phyloP scores from a whole-genome alignment of 345 rosid genomes.

The Gossypium anomalum region DNA sequence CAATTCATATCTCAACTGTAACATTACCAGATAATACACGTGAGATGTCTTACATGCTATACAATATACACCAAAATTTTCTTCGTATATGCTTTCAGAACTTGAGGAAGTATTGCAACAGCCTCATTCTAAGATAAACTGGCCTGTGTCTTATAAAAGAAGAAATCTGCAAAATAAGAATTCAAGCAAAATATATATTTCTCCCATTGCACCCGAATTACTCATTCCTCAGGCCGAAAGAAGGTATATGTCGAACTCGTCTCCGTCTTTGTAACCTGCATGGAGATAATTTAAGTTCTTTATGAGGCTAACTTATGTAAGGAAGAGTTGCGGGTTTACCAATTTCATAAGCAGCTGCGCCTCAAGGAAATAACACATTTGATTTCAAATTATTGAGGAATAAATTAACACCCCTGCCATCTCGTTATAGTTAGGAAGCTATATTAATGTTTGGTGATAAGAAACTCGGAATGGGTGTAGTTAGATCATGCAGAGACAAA shows the following conservation, averaged over 20 bases:
- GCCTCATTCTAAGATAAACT: not conserved
- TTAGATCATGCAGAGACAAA: not conserved
- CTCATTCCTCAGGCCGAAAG: slow-evolving; percentile 53
- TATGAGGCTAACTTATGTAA: not conserved
- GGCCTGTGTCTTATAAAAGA: not conserved
- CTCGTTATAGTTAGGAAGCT: not conserved
- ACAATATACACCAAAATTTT: not conserved
- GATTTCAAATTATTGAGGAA: not conserved
- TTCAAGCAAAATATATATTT: not conserved
- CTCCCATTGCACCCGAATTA: not conserved
- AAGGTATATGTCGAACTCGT: slow-evolving; percentile 55
- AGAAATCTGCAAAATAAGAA: not conserved
- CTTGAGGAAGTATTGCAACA: not conserved
- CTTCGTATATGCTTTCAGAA: not conserved
- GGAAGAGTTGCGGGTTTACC: not conserved
- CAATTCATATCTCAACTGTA: not conserved
- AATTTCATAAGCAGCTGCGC: not conserved
- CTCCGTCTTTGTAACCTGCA: slow-evolving; percentile 67
- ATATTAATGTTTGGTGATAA: not conserved
- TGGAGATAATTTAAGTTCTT: not conserved
- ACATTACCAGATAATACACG: not conserved
- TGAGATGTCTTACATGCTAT: not conserved
- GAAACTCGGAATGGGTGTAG: not conserved
- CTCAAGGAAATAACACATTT: slow-evolving; percentile 4
- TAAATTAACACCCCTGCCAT: slow-evolving; percentile 7